Conservation (phyloP, 208 protist species). For the Crithidia thermophila region DNA sequence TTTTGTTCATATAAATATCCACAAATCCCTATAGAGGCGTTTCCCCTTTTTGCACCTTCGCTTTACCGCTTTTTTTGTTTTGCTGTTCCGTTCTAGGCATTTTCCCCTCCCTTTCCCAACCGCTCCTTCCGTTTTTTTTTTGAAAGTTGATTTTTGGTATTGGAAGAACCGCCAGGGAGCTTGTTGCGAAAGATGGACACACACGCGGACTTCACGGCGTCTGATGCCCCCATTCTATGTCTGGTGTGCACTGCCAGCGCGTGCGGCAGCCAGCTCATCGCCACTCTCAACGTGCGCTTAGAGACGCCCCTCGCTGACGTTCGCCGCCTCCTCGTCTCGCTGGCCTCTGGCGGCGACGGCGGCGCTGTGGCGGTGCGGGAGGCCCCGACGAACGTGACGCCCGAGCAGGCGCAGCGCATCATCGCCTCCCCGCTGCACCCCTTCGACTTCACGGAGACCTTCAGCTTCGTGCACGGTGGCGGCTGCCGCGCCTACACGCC, state of each 20-base stretch:
- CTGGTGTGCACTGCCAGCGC: slow-evolving; percentile 64
- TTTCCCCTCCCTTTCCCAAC: no score
- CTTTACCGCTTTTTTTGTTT: slow-evolving; percentile 6
- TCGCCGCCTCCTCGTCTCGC: slow-evolving; percentile 43
- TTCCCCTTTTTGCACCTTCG: slow-evolving; percentile 3
- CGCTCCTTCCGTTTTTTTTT: slow-evolving; percentile 2
- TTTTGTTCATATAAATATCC: no score
- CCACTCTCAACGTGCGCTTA: slow-evolving; percentile 60
- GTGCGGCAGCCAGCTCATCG: slow-evolving; percentile 65
- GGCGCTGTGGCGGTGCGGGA: slow-evolving; percentile 33
- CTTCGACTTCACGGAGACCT: slow-evolving; percentile 75
- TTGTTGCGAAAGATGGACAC: slow-evolving; percentile 12
- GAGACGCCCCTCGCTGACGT: slow-evolving; percentile 59
- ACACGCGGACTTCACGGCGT: slow-evolving; percentile 24
- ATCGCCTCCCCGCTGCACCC: slow-evolving; percentile 65
- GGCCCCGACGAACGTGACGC: slow-evolving; percentile 53
- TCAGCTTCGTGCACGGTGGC: slow-evolving; percentile 68
- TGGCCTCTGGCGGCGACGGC: slow-evolving; percentile 44
- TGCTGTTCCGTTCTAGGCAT: no score
- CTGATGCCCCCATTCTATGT: slow-evolving; percentile 56
- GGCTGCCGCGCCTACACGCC: slow-evolving; percentile 33
- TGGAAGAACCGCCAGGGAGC: no score
- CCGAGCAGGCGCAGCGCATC: slow-evolving; percentile 35
- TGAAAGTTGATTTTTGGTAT: no score
- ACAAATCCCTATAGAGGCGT: no score